These are phyloP conservation scores for Agaricus subrufescens DNA, from an alignment of 768 basidiomycete species.

Conservation along the genomic window DNA sequence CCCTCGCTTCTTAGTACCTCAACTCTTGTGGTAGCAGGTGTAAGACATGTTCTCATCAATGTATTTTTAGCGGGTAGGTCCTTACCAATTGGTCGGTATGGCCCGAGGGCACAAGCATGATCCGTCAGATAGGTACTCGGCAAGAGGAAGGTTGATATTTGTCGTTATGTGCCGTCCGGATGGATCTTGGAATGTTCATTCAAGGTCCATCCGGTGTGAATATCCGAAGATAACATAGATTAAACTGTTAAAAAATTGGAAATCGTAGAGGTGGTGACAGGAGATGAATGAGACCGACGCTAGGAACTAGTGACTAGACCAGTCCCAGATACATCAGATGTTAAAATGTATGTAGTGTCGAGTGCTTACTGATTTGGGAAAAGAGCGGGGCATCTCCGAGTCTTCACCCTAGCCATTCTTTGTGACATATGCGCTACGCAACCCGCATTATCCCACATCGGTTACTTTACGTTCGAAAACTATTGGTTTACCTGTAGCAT, in stretches of 20 bases:
- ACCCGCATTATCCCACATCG: no score
- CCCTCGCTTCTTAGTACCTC: background rate
- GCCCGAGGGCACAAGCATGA: no score
- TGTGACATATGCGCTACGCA: background rate
- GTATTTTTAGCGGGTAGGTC: no score
- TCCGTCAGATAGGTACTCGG: background rate
- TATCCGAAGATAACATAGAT: background rate
- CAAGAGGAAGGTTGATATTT: background rate
- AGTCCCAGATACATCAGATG: no score
- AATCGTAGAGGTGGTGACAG: background rate
- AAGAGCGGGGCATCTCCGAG: no score
- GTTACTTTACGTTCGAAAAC: background rate
- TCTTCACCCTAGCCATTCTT: background rate
- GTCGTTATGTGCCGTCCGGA: background rate
- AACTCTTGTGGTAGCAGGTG: no score
- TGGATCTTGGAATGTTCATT: constrained; percentile 11
- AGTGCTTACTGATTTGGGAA: no score
- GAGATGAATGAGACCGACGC: background rate
- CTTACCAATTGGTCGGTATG: no score
- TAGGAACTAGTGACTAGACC: background rate
- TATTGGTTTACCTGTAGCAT: constrained; percentile 1
- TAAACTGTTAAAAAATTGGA: background rate
- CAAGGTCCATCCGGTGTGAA: constrained; percentile 12
- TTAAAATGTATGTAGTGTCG: no score
- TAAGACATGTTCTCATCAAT: no score